Base-by-base conservation (phyloP, 208 protist species). In the Wallacemonas collosoma region DNA sequence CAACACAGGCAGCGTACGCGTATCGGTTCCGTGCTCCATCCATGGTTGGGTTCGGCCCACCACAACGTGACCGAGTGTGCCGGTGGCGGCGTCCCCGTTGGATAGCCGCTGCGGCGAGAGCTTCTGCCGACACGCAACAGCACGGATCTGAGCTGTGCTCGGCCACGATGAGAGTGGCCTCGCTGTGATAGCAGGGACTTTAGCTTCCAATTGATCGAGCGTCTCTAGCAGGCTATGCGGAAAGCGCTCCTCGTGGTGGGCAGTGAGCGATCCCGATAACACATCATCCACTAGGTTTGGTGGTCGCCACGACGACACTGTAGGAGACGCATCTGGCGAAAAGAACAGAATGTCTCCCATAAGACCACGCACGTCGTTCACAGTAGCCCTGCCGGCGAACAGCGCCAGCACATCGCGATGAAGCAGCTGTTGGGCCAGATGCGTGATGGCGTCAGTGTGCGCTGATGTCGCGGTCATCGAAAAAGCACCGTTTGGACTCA, bases 281-380 rank as follows among this genome's bases (percentile, higher is more conserved):
- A n/a, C 51, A n/a, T 56, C 51, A 7, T 56, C 51, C 51, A 26
- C 51, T 6, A 56, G 8, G 14, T 56, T n/a, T 62, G 56, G 56
- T 5, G 9, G 17, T 62, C 36, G 36, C 5, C 4, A 6, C 36
- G 17, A 62, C 3, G 56, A 6, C 26, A 26, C 0, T 26, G 26
- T 26, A 26, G 26, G 26, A 26, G 26, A 26, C 26, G 26, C 26
- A 26, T 26, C 26, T 26, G 26, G 26, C 36, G 56, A 43, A 41
- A 43, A 62, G 17, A 86, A 72, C 26, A 83, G 14, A 3, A 93
- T 45, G 65, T 93, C 85, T 43, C 88, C 84, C 5, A 90, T 39
- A 47, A 87, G 79, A 6, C 82, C 85, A 1, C 76, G 79, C 17
- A 81, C 60, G 1, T 80, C 85, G 62, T 86, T 87, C 26, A 93